phyloP scores from a whole-genome alignment of 148 eudicot species.

The Tetragonia tetragonoides region DNA sequence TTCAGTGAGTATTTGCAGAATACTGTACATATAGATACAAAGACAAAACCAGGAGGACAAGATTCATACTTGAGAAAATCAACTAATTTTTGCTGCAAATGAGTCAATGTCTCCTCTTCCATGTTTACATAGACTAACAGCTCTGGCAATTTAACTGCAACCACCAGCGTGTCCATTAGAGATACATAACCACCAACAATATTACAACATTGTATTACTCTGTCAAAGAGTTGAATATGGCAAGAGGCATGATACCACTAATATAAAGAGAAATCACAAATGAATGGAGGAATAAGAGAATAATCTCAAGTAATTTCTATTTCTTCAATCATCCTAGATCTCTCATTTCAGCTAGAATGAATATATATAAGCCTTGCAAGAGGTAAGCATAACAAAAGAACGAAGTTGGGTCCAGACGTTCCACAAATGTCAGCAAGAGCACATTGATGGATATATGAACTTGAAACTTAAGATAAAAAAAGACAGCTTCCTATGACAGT shows the following conservation, averaged over 20 bases:
- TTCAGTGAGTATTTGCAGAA: not conserved
- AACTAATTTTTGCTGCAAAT: constrained; percentile 67
- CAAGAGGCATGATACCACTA: not conserved
- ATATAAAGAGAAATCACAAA: not conserved
- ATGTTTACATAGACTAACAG: constrained; percentile 57
- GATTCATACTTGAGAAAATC: constrained; percentile 71
- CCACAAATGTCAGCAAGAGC: constrained; percentile 3
- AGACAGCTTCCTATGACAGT: too few relatives aligned
- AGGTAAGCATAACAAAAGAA: not conserved
- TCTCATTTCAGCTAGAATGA: not conserved
- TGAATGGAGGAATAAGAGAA: not conserved
- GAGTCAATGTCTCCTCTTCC: constrained; percentile 64
- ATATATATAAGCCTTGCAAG: not conserved
- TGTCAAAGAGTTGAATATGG: not conserved
- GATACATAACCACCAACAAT: not conserved
- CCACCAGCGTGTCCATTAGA: constrained; percentile 11
- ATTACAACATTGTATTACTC: not conserved
- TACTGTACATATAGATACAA: not conserved
- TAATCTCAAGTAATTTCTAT: not conserved
- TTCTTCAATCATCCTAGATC: not conserved
- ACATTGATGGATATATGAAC: not conserved
- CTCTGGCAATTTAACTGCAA: constrained; percentile 85
- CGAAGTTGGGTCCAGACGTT: not conserved
- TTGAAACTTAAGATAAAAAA: not conserved
- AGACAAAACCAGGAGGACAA: not conserved